phyloP scores from a whole-genome alignment of 768 basidiomycete species.

The Mycena belliarum region DNA sequence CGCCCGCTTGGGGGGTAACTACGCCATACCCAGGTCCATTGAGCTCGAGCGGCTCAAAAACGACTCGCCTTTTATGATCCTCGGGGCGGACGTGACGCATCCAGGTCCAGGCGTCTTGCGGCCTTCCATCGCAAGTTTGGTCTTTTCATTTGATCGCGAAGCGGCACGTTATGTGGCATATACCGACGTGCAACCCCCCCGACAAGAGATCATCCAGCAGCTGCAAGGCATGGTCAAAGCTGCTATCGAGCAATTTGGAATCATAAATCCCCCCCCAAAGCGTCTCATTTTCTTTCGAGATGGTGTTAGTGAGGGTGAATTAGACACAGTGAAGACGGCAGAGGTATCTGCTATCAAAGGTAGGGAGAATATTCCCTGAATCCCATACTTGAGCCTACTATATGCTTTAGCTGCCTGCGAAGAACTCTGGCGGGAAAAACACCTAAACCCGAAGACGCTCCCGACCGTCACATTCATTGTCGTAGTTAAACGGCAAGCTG shows the following conservation, averaged over 20 bases:
- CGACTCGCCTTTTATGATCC: constrained; percentile 40
- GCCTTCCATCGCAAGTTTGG: constrained; percentile 62
- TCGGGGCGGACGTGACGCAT: constrained; percentile 65
- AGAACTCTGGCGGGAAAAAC: constrained; percentile 20
- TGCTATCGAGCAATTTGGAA: constrained; percentile 24
- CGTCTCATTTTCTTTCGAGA: constrained; percentile 50
- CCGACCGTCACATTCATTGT: constrained; percentile 56
- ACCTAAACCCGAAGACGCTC: constrained; percentile 10
- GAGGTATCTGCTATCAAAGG: constrained; percentile 53
- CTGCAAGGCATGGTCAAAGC: constrained; percentile 39
- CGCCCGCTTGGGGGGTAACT: constrained; percentile 53
- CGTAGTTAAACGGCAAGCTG: constrained; percentile 55
- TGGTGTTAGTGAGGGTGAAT: constrained; percentile 48
- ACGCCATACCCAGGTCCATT: constrained; percentile 34
- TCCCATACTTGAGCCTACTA: background rate
- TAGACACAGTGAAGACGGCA: constrained; percentile 31
- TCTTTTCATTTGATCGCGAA: constrained; percentile 47
- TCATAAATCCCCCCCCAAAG: constrained; percentile 22
- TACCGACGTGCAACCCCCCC: constrained; percentile 45
- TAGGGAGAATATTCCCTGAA: constrained; percentile 20
- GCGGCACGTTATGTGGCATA: constrained; percentile 48
- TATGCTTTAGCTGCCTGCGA: constrained; percentile 17
- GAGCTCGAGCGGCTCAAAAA: constrained; percentile 22
- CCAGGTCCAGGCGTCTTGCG: constrained; percentile 52
- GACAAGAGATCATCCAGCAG: constrained; percentile 47